These are phyloP conservation scores for Linum trigynum DNA, from an alignment of 345 rosid species.

Conservation along the genomic window DNA sequence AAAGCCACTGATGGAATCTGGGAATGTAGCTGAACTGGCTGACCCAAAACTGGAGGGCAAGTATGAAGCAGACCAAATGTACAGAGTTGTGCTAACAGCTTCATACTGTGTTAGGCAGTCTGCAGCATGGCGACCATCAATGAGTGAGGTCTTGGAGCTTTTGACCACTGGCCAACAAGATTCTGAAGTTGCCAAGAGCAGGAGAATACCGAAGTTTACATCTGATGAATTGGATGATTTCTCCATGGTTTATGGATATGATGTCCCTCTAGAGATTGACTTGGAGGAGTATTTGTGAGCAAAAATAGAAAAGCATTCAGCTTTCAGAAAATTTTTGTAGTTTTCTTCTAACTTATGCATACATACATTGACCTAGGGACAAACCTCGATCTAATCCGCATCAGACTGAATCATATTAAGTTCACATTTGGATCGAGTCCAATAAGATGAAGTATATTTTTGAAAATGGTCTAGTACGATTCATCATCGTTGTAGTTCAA, in stretches of 20 bases:
- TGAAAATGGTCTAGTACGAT: no score
- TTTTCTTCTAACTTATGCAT: background rate
- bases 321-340: background rate
- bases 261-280: slow-evolving; percentile 46
- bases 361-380: no score
- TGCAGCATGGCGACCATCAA: slow-evolving; percentile 63
- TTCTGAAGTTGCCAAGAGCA: slow-evolving; percentile 43
- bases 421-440: no score
- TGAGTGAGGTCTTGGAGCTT: slow-evolving; percentile 79
- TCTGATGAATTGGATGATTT: slow-evolving; percentile 62
- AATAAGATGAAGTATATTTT: no score
- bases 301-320: background rate
- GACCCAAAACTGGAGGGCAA: slow-evolving; percentile 57
- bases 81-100: slow-evolving; percentile 52
- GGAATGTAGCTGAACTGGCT: slow-evolving; percentile 42
- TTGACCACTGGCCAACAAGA: slow-evolving; percentile 42
- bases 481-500: no score
- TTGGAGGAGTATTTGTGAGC: slow-evolving; percentile 30
- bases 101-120: slow-evolving; percentile 80
- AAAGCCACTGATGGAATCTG: slow-evolving; percentile 73
- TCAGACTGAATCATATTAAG: no score
- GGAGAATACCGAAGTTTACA: slow-evolving; percentile 60
- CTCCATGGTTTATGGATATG: slow-evolving; percentile 63
- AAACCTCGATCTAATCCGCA: no score
- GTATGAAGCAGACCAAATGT: slow-evolving; percentile 57